Base-by-base conservation (phyloP, 2,329 filamentous ascomycete genomes). In the Alternaria arbusti region DNA sequence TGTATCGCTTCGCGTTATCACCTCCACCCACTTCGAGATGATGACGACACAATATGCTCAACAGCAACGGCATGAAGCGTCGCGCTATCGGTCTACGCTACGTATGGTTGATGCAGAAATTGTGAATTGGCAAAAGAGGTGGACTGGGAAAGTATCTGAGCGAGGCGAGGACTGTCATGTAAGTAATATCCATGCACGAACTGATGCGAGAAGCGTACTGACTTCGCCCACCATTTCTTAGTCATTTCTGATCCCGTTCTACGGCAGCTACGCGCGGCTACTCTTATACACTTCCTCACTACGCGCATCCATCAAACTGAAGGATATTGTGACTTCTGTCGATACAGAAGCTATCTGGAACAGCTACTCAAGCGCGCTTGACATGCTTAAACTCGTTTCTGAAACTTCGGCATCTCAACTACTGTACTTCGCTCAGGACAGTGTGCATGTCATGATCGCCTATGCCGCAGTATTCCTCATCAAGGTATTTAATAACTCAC, bases 391-490 rank as follows among this genome's bases (percentile, higher is more conserved):
- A 15, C 36, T 65, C 5, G 55, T 62, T 15, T 57, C 55, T n/a
- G 45, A 40, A 40, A 40, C 36, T 6, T 40, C 36, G 36, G 36
- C 36, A 17, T 40, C 36, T 40, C 36, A 40, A 52, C 28, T 56
- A 8, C 17, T 65, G 23, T 65, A 65, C 40, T 65, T 65, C 49
- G 63, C 63, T n/a, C 63, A 65, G 43, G 63, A 62, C 25, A 62
- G 59, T 10, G 55, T 65, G 22, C 63, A 65, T 49, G 51, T 62
- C 36, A 65, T 65, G 63, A 59, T 65, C 25, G 63, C 63, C 12
- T 65, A 65, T 46, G 63, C 63, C n/a, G 55, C 59, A 15, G 63
- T 65, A 12, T 65, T 65, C 13, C 59, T 65, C 6, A 62, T 65
- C 50, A 65, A 65, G 59, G 63, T 65, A 62, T 12, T n/a, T 32